Evolutionary conservation across 306 rosid species (phyloP), one percentile per base, ranked within the genome.

Genomic region (Vigna hirtella): DNA sequence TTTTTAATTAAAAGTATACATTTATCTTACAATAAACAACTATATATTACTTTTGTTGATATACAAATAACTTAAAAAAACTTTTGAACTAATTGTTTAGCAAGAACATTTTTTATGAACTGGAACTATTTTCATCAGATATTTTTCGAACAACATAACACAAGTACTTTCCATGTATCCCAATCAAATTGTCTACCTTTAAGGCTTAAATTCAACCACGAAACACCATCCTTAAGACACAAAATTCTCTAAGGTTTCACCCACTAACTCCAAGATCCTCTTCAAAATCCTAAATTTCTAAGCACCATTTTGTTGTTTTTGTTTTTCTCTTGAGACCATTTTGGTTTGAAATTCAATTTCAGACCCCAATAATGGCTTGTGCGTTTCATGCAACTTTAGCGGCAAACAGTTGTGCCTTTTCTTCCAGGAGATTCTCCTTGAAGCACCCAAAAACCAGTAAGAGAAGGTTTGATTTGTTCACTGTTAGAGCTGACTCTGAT

Each of bases 371-470:
- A 26, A 89, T 90, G 98, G 92, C 87, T 56, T 82, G 76, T 82
- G 82, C 94, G 43, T 89, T 92, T 20, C 97, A 88, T 76, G 88
- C 97, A 63, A 81, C 87, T 70, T 36, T 91, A 52, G 86, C 91
- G 14, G 87, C 94, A 47, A 90, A 86, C 83, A 70, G 87, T 15
- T 92, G 82, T 64, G 42, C 85, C 30, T 85, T 86, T 74, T 83
- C 93, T 53, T 7, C 73, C 55, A 87, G 74, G 51, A 81, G 80
- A 48, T 80, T 86, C 81, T 83, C 89, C 82, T 36, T 66, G 43
- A 85, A 85, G 65, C 69, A 80, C 22, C 89, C 65, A 9, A 90
- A 77, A 61, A 5, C 73, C 24, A 73, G 14, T 9, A 84, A 73
- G 63, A 76, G 78, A 65, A 83, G 47, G n/a, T 40, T 80, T 1